Evolutionary conservation across 306 rosid species (phyloP), one percentile per base, ranked within the genome.

Genomic region (Myrica gale): DNA sequence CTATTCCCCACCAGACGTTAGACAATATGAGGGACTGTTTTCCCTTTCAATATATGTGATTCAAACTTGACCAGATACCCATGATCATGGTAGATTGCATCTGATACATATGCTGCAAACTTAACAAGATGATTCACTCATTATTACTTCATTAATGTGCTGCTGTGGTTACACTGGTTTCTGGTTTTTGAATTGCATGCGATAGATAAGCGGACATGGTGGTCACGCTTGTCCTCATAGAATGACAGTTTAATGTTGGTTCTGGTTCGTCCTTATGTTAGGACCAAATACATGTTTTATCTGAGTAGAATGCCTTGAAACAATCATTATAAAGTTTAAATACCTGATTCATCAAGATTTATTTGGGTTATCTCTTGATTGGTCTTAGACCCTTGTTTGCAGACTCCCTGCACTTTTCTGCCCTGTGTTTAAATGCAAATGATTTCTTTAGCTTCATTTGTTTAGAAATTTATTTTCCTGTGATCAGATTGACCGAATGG

Each of bases 401-500:
- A 62, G 63, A 67, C 45, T 48, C 21, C 39, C 8, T 47, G 47
- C 58, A 7, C 60, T 9, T 67, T 15, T 19, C 67, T 4, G 6
- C 52, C 44, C 41, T 44, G 63, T 12, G 73, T 73, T 50, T 68
- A 8, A 52, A 16, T 74, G 66, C 58, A 63, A 56, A 63, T 81
- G 23, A 21, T 47, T 26, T 52, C 45, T 15, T 6, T 41, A 69
- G 52, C 23, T 61, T 52, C 68, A 42, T 50, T 47, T 52, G 61
- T 52, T 83, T 63, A 54, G 79, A 84, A 62, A 47, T 45, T 58
- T 69, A 41, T 26, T 81, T 74, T 63, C 41, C 20, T 71, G 72
- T 66, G 77, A 54, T 76, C 82, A 95, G 99, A 80, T 95, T 76
- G 99, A 92, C 69, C 88, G 87, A 12, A 89, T 88, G 93, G 97